phyloP scores from a whole-genome alignment of 257 asterid genomes.

The Lavandula angustifolia region DNA sequence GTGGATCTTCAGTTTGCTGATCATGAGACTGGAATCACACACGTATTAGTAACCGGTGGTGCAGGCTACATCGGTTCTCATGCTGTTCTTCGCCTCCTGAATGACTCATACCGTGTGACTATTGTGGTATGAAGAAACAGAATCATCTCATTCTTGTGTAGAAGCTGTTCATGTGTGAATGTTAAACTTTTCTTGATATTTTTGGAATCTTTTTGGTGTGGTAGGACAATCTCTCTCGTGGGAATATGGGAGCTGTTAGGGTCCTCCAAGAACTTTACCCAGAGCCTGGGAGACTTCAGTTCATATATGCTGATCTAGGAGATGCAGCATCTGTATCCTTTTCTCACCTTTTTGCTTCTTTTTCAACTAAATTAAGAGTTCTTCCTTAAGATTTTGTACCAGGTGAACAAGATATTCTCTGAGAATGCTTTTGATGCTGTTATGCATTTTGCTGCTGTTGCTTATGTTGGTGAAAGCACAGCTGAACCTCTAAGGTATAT shows the following conservation, averaged over 20 bases:
- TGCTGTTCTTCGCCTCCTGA: conserved; percentile 78
- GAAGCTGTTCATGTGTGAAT: neutral
- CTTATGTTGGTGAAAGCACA: conserved; percentile 89
- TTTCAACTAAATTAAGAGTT: neutral
- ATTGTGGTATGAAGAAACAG: conserved; percentile 50
- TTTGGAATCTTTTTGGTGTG: too few relatives aligned
- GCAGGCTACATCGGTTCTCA: conserved; percentile 96
- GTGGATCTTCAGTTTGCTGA: conserved; percentile 54
- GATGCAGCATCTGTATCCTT: conserved; percentile 74
- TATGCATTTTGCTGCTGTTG: conserved; percentile 92
- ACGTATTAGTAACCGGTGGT: conserved; percentile 89
- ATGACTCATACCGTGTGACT: conserved; percentile 86
- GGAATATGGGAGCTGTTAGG: conserved; percentile 85
- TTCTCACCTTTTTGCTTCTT: too few relatives aligned
- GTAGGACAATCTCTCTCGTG: conserved; percentile 85
- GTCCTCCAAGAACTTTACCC: conserved; percentile 67
- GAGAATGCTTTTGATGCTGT: conserved; percentile 82
- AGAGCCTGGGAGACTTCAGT: conserved; percentile 83
- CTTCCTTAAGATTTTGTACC: conserved; percentile 34
- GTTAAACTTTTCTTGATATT: neutral
- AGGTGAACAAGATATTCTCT: conserved; percentile 60
- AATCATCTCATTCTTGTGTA: neutral
- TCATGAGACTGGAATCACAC: conserved; percentile 73
- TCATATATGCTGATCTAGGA: conserved; percentile 80
- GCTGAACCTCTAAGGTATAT: conserved; percentile 72